Base-by-base conservation (phyloP, 1,284 basidiomycete species). In the Trichosporon sp. region DNA sequence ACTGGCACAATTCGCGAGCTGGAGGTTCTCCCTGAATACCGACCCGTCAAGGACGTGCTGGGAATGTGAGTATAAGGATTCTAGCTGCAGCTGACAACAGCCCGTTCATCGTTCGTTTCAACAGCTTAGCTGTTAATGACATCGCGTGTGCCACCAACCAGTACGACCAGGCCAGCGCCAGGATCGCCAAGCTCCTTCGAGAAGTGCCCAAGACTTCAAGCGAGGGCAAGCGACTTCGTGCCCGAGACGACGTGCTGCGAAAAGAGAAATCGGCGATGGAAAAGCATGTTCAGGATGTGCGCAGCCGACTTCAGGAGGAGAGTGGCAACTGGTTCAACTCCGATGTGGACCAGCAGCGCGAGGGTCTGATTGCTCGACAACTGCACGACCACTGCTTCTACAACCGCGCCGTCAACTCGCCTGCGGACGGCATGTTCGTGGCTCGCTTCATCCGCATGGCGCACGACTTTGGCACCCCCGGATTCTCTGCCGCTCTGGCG, bases 401-500 rank as follows among this genome's bases (percentile, higher is more conserved):
- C 78, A 96, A 97, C 2, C 90, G 97, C 37, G 93, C 92, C 71
- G 86, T 97, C 48, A 86, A 98, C 14, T 96, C 96, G 0, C 94
- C 96, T 0, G 93, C 95, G 88, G 97, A 99, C 82, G 97, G 97
- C 10, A 91, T 96, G 69, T 99, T 91, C 76, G 94, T 95, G 71
- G 92, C 93, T 7, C 91, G 93, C 76, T 92, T 99, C 79, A 91
- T 99, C 79, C 92, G 92, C 77, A 87, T 91, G 6, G 86, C 97
- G 67, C 96, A 99, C 78, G 88, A 89, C 21, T 89, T 92, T 77
- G 94, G 93, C 12, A 94, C 95, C 0, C 89, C 90, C 11, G 91
- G 91, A 4, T 98, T 98, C 81, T 90, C 91, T 38, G 95, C 94
- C 0, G 83, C 97, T 10, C 89, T 89, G 78, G 90, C 91, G 66